Base-by-base conservation (phyloP, 495 filamentous ascomycete genomes). In the Podospora anserina region DNA sequence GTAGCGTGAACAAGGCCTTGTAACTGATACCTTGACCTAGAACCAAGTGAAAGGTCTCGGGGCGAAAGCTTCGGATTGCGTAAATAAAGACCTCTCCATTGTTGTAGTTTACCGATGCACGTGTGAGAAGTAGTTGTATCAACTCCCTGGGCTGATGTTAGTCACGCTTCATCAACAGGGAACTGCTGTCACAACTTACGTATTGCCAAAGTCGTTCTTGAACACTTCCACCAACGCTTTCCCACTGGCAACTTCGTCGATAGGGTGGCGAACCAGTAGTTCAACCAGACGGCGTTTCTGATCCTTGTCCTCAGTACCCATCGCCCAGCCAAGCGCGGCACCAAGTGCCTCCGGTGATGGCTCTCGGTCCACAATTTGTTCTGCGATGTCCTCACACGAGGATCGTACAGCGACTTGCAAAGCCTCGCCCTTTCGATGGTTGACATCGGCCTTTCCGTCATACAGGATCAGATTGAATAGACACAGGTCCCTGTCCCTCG, bases 361-460 rank as follows among this genome's bases (percentile, higher is more conserved):
- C 9, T 77, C 72, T 49, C 70, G 75, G 9, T 66, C 65, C 13
- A 82, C 53, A 39, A 77, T 78, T 57, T 76, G 74, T 59, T 77
- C 77, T 5, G 75, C 68, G 19, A 83, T 57, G 18, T 78, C 78
- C 0, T 67, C 58, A 44, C 75, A 76, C 0, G 71, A 61, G 7
- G 75, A 65, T 9, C 75, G 67, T 2, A 78, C 77, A 2, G 79
- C 80, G 56, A 78, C 64, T 55, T 81, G 77, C 7, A 83, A 68
- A 19, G 78, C 75, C 60, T 76, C 68, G 1, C 79, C 81, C 11
- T 69, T 68, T 18, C 72, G 72, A 27, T 78, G 65, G 63, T 83
- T 74, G 5, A 83, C 71, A 63, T 83, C 81, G 18, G 80, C 80
- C n/a, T 73, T 77, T 4, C 80, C 80, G 20, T 83, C 71, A 53